Base-by-base conservation (phyloP, 2,329 filamentous ascomycete genomes). In the Annulohypoxylon truncatum region DNA sequence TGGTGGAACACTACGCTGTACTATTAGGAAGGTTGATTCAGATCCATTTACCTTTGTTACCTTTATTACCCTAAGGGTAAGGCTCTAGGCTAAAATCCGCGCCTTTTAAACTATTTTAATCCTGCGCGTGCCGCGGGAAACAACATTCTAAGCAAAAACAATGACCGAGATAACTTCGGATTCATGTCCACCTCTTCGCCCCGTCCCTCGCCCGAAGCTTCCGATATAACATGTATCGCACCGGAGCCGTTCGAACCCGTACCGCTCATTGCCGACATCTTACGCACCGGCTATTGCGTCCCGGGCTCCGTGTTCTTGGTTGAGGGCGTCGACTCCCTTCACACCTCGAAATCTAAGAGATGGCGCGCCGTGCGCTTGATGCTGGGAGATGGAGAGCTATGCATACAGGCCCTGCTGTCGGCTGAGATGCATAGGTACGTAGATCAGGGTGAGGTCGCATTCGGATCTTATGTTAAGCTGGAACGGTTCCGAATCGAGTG, bases 301-400 rank as follows among this genome's bases (percentile, higher is more conserved):
- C 79, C 82, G 0, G 80, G 80, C 2, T 83, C 84, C 1, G 69
- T 87, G 52, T 83, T 87, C 33, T 78, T 87, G 0, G 82, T 87
- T 35, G 83, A 85, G 62, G 78, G 76, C 47, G 62, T 85, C n/a
- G 78, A 83, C 10, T 55, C 70, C 13, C 65, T 79, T 0, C 72
- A 80, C 0, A 74, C 82, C 0, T 77, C 81, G 1, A 66, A 53
- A 10, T 76, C 76, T 22, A 71, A 67, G 71, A 72, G 78, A 73
- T 82, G 82, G 79, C 82, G 83, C 29, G 77, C 79, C 1, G 71
- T 86, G 0, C 79, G 84, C 1, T 68, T 88, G 9, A 57, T 87
- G 0, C 79, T 88, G 0, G 82, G 85, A 35, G 85, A 88, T 67
- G 84, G 85, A 1, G 78, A 83, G 69, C 73, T 86, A 2, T 87